A percentile compares a stretch with the other conserved stretches of the same genome.
These are phyloP conservation scores for Klebsormidium nitens DNA, from an alignment of 139 green algal genomes.

Conservation along the genomic window DNA sequence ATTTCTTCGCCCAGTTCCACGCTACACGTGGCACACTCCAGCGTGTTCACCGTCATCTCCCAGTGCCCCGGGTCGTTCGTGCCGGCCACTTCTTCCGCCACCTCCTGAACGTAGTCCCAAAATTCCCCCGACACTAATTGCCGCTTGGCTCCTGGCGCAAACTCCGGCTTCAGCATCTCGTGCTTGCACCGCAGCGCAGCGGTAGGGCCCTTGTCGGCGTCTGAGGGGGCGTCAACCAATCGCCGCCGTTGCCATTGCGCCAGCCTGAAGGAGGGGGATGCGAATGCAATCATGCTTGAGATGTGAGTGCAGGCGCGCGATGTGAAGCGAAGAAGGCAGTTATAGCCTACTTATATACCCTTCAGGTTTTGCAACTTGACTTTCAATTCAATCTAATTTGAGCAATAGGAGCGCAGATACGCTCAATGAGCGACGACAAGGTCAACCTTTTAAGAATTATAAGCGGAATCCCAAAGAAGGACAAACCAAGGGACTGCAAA, in stretches of 20 bases:
- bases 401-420: too few species aligned
- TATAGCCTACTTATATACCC: neutral
- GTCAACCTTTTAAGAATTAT: too few species aligned
- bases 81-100: neutral
- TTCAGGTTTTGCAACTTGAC: neutral
- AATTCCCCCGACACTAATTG: conserved; percentile 1
- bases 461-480: too few species aligned
- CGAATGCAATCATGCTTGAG: neutral
- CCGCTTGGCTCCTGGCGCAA: conserved; percentile 20
- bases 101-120: conserved; percentile 15
- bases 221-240: neutral
- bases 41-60: too few species aligned
- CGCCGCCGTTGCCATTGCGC: conserved; percentile 12
- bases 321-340: neutral
- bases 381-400: neutral
- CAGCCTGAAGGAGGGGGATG: conserved; percentile 7
- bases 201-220: conserved; percentile 10
- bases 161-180: conserved; percentile 9
- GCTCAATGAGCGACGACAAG: too few species aligned
- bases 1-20: too few species aligned
- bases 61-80: too few species aligned
- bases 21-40: too few species aligned
- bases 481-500: too few species aligned
- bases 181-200: conserved; percentile 4
- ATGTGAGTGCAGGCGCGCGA: neutral